A percentile compares a stretch with the other conserved stretches of the same genome.
phyloP scores from a whole-genome alignment of 2,329 filamentous ascomycete genomes.

The Neopestalotiopsis clavispora region DNA sequence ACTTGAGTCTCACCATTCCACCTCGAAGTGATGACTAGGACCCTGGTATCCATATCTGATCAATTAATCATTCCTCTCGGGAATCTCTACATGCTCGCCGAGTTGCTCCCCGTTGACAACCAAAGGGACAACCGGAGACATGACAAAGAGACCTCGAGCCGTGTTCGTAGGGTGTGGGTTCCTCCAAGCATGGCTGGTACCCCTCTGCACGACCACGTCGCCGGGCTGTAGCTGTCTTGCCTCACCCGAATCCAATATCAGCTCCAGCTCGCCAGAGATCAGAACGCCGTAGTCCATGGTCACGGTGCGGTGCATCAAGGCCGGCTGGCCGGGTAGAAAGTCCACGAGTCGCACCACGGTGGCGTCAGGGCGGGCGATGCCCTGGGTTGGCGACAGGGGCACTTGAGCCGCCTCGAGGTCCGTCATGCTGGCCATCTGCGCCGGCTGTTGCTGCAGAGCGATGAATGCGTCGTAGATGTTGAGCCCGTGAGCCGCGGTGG shows the following conservation, averaged over 20 bases:
- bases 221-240: conserved; percentile 12
- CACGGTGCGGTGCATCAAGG: conserved; percentile 21
- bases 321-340: conserved; percentile 5
- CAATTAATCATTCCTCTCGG: not conserved
- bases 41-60: not conserved
- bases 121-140: not conserved
- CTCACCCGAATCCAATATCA: conserved; percentile 21
- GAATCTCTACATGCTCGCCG: not conserved
- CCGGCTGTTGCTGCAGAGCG: not conserved
- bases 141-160: not conserved
- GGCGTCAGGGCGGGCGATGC: not conserved
- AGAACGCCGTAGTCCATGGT: conserved; percentile 21
- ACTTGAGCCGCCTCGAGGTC: not conserved
- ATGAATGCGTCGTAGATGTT: not conserved
- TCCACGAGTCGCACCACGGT: conserved; percentile 19
- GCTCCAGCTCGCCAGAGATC: conserved; percentile 21
- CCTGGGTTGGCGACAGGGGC: not conserved
- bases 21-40: too few species aligned
- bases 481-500: too few species aligned
- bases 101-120: not conserved
- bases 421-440: not conserved
- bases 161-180: not conserved
- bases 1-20: too few species aligned
- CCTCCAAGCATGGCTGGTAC: not conserved
- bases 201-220: conserved; percentile 7